phyloP scores from a whole-genome alignment of 352 stramenopile genomes.

The Globisporangium cystogenes region DNA sequence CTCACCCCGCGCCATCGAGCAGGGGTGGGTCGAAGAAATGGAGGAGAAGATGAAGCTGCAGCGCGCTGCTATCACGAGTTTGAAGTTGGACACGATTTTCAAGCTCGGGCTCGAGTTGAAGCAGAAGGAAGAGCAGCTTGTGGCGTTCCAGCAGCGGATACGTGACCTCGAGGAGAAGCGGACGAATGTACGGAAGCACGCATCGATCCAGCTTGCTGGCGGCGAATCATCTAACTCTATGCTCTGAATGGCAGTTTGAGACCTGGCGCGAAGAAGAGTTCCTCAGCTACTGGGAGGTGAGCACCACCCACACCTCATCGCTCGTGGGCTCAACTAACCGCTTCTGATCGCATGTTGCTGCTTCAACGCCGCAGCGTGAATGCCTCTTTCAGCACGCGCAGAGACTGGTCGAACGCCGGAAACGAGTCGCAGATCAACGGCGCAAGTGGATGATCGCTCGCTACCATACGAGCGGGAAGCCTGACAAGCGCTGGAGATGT shows the following conservation, averaged over 20 bases:
- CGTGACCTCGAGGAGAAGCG: constrained; percentile 36
- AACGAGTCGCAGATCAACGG: constrained; percentile 41
- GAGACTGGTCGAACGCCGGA: constrained; percentile 23
- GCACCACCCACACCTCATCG: not conserved
- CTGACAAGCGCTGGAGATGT: constrained; percentile 46
- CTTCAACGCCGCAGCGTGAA: constrained; percentile 33
- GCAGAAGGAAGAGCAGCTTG: constrained; percentile 37
- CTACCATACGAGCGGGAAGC: constrained; percentile 52
- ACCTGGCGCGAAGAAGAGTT: constrained; percentile 76
- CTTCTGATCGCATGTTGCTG: not conserved
- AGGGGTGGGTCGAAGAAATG: constrained; percentile 83
- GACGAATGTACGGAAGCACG: constrained; percentile 27
- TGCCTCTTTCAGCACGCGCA: constrained; percentile 41
- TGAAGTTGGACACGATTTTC: constrained; percentile 62
- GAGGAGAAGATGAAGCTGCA: constrained; percentile 65
- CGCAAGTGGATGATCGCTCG: constrained; percentile 45
- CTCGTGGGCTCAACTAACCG: not conserved
- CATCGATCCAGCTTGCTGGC: not conserved
- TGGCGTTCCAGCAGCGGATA: constrained; percentile 29
- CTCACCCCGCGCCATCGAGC: constrained; percentile 69
- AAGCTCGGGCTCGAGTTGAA: constrained; percentile 50
- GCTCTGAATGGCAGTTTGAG: constrained; percentile 39
- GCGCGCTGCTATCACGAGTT: constrained; percentile 43
- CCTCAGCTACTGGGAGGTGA: constrained; percentile 74
- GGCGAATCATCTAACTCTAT: no score